Evolutionary conservation across 164 flowering plant species (phyloP), one percentile per base, ranked within the genome.

Genomic region (Hamamelis virginiana): DNA sequence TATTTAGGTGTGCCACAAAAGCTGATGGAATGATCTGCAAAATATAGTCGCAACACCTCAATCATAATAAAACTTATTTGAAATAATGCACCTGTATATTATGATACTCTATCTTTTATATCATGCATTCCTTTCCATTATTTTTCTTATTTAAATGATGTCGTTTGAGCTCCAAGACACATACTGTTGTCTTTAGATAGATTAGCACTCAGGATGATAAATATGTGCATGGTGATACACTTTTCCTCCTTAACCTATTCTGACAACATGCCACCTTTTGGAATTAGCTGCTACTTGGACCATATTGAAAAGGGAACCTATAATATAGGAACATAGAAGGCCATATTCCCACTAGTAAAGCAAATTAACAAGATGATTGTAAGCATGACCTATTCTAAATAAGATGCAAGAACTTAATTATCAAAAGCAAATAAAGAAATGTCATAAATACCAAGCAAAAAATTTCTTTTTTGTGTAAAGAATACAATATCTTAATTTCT

Each of bases 11-110:
- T 27, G 62, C 52, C 59, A 57, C n/a, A 64, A 75, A 80, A n/a
- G 66, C 44, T 62, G 41, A 12, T 19, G 78, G 78, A 22, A 76
- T 50, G 38, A 38, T 56, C 78, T 75, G 19, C 47, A 71, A 58
- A 70, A 53, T n/a, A n/a, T n/a, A n/a, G n/a, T 57, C 25, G 2
- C 44, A 51, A 50, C 13, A 27, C 48, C 33, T 43, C 61, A 23
- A 26, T 57, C 28, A 57, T 6, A 13, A 23, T 11, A 9, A 26
- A 5, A 23, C 5, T 57, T 23, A 57, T 3, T 6, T 33, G 41
- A 6, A 33, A 33, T 2, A 33, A 2, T 33, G 41, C 41, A 33
- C 6, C 16, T 21, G 23, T 23, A 25, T 12, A 50, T 50, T 16
- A 50, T 50, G 18, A 5, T 50, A 15, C 5, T n/a, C 16, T 15